These are phyloP conservation scores for Scenedesmus sp. DNA, from an alignment of 163 green algal genomes.

Conservation along the genomic window DNA sequence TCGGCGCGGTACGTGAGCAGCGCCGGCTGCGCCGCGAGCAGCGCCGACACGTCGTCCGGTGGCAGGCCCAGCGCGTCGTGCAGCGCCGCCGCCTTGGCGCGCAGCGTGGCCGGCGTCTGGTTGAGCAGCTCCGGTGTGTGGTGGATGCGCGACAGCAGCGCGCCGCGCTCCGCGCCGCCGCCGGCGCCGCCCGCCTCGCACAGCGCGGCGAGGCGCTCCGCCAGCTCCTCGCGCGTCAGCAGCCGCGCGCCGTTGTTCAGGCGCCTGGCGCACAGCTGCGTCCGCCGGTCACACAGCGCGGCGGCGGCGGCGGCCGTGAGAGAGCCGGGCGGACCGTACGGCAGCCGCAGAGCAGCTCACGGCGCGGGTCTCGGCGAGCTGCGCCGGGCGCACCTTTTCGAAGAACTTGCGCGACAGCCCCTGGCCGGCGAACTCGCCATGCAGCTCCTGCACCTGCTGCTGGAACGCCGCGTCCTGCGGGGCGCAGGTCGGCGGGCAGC, in stretches of 20 bases:
- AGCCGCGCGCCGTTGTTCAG: too few species aligned
- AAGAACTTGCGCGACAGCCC: not conserved
- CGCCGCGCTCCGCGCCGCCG: too few species aligned
- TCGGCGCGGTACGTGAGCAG: constrained; percentile 17
- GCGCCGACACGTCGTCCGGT: not conserved
- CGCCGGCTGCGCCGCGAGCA: constrained; percentile 11
- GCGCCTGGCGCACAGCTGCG: too few species aligned
- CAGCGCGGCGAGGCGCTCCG: too few species aligned
- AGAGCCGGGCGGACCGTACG: too few species aligned
- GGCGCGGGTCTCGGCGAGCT: too few species aligned
- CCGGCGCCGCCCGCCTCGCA: too few species aligned
- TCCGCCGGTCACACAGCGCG: too few species aligned
- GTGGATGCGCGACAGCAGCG: not conserved
- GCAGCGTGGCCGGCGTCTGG: constrained; percentile 5
- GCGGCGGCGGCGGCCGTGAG: too few species aligned
- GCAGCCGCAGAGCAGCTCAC: too few species aligned
- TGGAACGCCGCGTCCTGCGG: not conserved
- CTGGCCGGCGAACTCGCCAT: not conserved
- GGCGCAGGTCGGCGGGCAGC: too few species aligned
- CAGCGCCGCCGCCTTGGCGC: constrained; percentile 7
- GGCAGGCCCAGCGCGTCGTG: not conserved
- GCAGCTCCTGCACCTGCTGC: not conserved
- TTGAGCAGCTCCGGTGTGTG: constrained; percentile 27
- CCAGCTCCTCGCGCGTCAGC: too few species aligned
- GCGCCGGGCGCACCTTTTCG: not conserved